Conservation (phyloP, 2,329 filamentous ascomycete genomes). For the Aspergillus niger region DNA sequence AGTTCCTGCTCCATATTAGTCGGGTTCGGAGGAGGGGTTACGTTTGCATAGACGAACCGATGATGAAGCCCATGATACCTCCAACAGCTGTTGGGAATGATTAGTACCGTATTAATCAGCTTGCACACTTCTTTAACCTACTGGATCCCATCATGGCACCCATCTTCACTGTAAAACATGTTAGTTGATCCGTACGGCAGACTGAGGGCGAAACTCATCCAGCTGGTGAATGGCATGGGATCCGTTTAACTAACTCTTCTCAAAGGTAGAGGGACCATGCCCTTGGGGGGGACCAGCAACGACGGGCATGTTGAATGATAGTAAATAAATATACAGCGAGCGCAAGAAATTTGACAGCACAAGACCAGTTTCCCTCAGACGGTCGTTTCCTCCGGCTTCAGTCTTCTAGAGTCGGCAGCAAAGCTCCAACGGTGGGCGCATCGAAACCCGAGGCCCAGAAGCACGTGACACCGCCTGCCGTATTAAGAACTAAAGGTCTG, state of each 20-base stretch:
- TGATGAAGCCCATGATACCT: conserved; percentile 96
- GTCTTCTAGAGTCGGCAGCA: not conserved
- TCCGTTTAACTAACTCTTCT: conserved; percentile 61
- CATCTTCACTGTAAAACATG: conserved; percentile 76
- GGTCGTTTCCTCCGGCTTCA: not conserved
- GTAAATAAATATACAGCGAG: not conserved
- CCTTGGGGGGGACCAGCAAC: conserved; percentile 56
- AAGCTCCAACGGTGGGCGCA: conserved; percentile 10
- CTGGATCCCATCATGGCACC: conserved; percentile 97
- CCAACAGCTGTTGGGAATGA: conserved; percentile 70
- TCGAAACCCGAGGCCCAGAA: conserved; percentile 9
- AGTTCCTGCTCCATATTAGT: conserved; percentile 60
- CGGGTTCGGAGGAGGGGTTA: not conserved
- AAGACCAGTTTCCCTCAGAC: not conserved
- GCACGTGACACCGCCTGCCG: conserved; percentile 22
- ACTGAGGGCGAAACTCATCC: not conserved
- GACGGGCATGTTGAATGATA: conserved; percentile 53
- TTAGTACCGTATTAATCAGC: conserved; percentile 9
- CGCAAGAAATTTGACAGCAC: not conserved
- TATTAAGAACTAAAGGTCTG: not conserved
- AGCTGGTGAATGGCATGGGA: conserved; percentile 6
- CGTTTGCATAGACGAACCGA: conserved; percentile 61
- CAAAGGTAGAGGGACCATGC: conserved; percentile 66
- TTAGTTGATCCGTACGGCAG: conserved; percentile 28
- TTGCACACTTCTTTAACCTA: conserved; percentile 47